Evolutionary conservation across 352 stramenopile species (phyloP).

Genomic region (Pythium aquatile): DNA sequence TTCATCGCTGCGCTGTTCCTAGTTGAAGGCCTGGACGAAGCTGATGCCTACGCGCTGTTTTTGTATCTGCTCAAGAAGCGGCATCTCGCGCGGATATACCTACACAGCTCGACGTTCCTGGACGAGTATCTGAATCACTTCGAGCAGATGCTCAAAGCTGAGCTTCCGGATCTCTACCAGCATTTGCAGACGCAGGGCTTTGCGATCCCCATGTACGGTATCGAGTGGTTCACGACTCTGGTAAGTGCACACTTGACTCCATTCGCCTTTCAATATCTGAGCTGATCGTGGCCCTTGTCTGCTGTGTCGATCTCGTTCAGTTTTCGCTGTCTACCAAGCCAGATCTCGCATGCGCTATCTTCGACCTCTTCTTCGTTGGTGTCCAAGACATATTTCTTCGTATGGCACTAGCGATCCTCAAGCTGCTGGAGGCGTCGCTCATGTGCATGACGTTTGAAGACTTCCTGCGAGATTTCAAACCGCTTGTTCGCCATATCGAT

Average conservation of each 20-base stretch:
- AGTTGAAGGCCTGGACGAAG: slow-evolving; percentile 76
- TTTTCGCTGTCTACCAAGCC: slow-evolving; percentile 84
- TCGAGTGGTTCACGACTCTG: slow-evolving; percentile 89
- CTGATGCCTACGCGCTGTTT: slow-evolving; percentile 79
- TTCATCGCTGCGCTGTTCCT: slow-evolving; percentile 87
- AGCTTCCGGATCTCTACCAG: slow-evolving; percentile 64
- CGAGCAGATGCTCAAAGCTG: slow-evolving; percentile 59
- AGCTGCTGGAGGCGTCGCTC: slow-evolving; percentile 72
- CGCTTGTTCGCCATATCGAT: slow-evolving; percentile 65
- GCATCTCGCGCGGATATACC: slow-evolving; percentile 78
- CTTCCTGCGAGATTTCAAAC: slow-evolving; percentile 82
- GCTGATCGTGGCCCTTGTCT: neutral
- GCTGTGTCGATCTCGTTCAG: slow-evolving; percentile 16
- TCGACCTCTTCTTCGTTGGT: slow-evolving; percentile 83
- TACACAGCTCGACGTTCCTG: slow-evolving; percentile 79
- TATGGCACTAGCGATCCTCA: slow-evolving; percentile 74
- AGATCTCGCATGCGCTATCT: slow-evolving; percentile 77
- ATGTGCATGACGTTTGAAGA: slow-evolving; percentile 87
- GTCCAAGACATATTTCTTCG: slow-evolving; percentile 81
- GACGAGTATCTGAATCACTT: slow-evolving; percentile 86
- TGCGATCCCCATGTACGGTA: slow-evolving; percentile 76
- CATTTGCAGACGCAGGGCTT: slow-evolving; percentile 73
- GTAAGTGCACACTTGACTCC: slow-evolving; percentile 18
- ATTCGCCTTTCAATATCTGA: no score
- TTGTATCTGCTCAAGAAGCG: slow-evolving; percentile 81